Evolutionary conservation across 495 filamentous ascomycete genomes (phyloP), one percentile per base, ranked within the genome.

Genomic region (Neurospora tetraspora): DNA sequence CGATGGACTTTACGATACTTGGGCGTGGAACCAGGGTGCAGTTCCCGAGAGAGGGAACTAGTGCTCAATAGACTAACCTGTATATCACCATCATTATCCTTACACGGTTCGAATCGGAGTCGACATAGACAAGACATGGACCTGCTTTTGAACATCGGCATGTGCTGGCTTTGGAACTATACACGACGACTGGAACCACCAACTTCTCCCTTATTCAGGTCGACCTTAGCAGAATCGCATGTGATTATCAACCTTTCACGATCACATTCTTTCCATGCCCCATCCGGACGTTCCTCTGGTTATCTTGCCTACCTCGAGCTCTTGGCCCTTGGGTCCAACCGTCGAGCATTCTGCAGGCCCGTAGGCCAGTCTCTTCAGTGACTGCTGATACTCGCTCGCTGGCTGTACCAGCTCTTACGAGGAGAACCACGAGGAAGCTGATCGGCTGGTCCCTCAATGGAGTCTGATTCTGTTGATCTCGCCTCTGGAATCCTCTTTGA

Each of bases 11-110:
- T 39, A 69, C 45, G 53, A 65, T 65, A 65, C 53, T 65, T 31
- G 53, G 53, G 27, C 53, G 27, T 34, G 53, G 53, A 65, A 65
- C 53, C 27, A 65, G 27, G 53, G 53, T 36, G 53, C 53, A 70
- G 31, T 31, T 38, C 43, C 71, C 71, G 37, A 72, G 61, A 69
- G 38, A 42, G 69, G 38, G 59, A 71, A 71, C 73, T 36, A 75
- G 79, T 79, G 75, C 71, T 68, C 70, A 76, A 78, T 78, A 79
- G 78, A 80, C 74, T 27, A 75, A 75, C 73, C 72, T 80, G 79
- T 79, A 80, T 69, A 80, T 77, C 76, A 79, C 71, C 70, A 65
- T 65, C 53, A 9, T 65, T 34, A 18, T 18, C 14, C 53, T 4
- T 34, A 65, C 53, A 65, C 53, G 31, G 53, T 34, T 65, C 53